phyloP scores from a whole-genome alignment of 306 rosid species.

The Medicago arabica region DNA sequence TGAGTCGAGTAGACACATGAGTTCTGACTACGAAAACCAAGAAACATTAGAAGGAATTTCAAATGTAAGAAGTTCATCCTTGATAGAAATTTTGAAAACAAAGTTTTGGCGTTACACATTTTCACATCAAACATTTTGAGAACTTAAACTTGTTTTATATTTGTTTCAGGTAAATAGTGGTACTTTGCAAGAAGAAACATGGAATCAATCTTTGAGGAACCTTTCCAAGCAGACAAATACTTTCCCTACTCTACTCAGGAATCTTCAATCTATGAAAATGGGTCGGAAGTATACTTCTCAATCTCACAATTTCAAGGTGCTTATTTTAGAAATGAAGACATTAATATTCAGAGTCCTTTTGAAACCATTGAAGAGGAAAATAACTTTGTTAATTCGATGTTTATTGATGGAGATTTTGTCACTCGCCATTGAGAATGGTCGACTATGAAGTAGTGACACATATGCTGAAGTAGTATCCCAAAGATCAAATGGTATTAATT shows the following conservation, averaged over 20 bases:
- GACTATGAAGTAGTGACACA: constrained; percentile 47
- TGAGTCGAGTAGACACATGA: constrained; percentile 38
- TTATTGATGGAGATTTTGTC: not conserved
- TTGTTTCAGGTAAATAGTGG: constrained; percentile 28
- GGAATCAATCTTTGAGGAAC: not conserved
- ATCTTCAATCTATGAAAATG: not conserved
- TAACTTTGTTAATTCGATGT: constrained; percentile 10
- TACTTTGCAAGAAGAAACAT: not conserved
- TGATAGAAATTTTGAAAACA: constrained; percentile 7
- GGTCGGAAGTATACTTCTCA: not conserved
- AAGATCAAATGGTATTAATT: constrained; percentile 29
- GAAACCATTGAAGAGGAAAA: constrained; percentile 32
- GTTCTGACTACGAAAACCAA: constrained; percentile 28
- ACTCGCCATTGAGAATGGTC: constrained; percentile 5
- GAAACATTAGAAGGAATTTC: not conserved
- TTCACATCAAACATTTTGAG: constrained; percentile 14
- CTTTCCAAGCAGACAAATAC: not conserved
- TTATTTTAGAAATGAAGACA: not conserved
- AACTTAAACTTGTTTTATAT: constrained; percentile 20
- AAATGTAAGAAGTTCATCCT: constrained; percentile 51
- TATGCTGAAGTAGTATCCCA: constrained; percentile 43
- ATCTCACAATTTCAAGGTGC: not conserved
- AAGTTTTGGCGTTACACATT: not conserved
- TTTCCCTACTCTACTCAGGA: not conserved
- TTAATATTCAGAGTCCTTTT: not conserved